Evolutionary conservation across 805 yeast genomes (phyloP).

Genomic region (Candida ovalis): DNA sequence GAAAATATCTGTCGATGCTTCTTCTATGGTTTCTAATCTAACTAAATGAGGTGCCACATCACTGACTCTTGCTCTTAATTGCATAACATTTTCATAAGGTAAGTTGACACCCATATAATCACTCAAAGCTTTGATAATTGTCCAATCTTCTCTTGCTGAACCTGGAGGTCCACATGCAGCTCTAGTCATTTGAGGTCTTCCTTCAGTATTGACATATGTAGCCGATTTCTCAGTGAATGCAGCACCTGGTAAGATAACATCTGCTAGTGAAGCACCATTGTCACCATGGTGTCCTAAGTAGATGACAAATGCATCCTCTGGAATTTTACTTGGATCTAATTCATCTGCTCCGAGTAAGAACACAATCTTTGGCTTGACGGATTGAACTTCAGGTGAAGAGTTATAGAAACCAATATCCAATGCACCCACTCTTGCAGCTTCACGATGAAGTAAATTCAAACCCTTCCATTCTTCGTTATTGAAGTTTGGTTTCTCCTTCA

Average conservation of each 20-base stretch:
- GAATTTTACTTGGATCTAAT: conserved; percentile 61
- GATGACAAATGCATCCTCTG: conserved; percentile 80
- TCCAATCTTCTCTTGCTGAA: conserved; percentile 90
- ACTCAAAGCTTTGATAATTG: conserved; percentile 74
- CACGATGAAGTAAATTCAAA: conserved; percentile 73
- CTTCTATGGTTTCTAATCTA: conserved; percentile 71
- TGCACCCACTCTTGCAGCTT: conserved; percentile 86
- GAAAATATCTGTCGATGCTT: conserved; percentile 54
- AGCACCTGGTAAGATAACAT: conserved; percentile 80
- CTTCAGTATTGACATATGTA: conserved; percentile 86
- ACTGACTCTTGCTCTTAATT: conserved; percentile 64
- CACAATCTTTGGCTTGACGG: conserved; percentile 63
- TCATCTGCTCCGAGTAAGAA: conserved; percentile 87
- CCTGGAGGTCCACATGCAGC: conserved; percentile 90
- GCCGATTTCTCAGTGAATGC: conserved; percentile 87
- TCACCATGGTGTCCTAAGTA: conserved; percentile 95
- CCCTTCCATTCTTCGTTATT: conserved; percentile 78
- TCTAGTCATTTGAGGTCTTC: conserved; percentile 78
- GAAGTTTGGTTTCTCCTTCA: conserved; percentile 51
- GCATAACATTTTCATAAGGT: conserved; percentile 71
- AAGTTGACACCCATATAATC: conserved; percentile 69
- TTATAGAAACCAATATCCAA: conserved; percentile 76
- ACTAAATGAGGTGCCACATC: conserved; percentile 80
- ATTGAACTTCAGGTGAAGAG: conserved; percentile 40
- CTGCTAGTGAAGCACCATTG: conserved; percentile 82